A percentile compares a stretch with the other conserved stretches of the same genome.
phyloP scores from a whole-genome alignment of 1,139 yeast species.

The Kodamaea sp. region DNA sequence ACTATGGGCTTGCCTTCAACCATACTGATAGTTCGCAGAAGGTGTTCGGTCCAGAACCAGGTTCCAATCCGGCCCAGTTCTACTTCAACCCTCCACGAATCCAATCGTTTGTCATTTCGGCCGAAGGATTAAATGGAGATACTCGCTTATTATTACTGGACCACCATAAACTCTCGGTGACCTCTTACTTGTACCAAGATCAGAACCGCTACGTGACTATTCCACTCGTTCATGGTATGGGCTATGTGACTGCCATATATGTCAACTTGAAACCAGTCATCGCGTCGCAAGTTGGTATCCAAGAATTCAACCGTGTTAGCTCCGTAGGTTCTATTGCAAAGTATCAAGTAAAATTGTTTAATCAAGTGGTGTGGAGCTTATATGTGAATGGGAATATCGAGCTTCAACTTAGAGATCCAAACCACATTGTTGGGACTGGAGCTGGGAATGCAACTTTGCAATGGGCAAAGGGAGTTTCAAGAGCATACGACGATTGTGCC shows the following conservation, averaged over 20 bases:
- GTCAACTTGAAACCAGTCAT: slow-evolving; percentile 54
- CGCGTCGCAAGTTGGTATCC: slow-evolving; percentile 66
- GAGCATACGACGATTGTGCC: slow-evolving; percentile 55
- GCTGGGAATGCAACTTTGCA: slow-evolving; percentile 35
- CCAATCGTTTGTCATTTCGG: slow-evolving; percentile 43
- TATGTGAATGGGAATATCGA: slow-evolving; percentile 39
- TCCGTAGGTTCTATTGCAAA: slow-evolving; percentile 22
- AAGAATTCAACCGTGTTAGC: slow-evolving; percentile 34
- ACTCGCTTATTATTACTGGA: slow-evolving; percentile 25
- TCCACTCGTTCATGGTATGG: slow-evolving; percentile 63
- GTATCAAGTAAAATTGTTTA: slow-evolving; percentile 37
- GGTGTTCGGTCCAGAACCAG: slow-evolving; percentile 48
- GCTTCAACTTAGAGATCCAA: slow-evolving; percentile 50
- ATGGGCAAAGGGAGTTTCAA: slow-evolving; percentile 45
- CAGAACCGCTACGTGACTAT: slow-evolving; percentile 24
- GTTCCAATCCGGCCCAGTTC: slow-evolving; percentile 39
- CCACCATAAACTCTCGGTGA: slow-evolving; percentile 39
- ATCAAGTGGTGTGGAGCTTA: slow-evolving; percentile 45
- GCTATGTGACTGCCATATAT: slow-evolving; percentile 65
- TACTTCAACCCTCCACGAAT: slow-evolving; percentile 50
- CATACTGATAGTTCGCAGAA: slow-evolving; percentile 44
- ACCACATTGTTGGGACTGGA: slow-evolving; percentile 48
- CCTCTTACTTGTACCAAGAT: slow-evolving; percentile 23
- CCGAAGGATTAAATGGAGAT: slow-evolving; percentile 26
- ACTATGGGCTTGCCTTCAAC: slow-evolving; percentile 44